These are phyloP conservation scores for Pneumocystis sp. DNA, from an alignment of 1,139 yeast genomes.

Conservation along the genomic window DNA sequence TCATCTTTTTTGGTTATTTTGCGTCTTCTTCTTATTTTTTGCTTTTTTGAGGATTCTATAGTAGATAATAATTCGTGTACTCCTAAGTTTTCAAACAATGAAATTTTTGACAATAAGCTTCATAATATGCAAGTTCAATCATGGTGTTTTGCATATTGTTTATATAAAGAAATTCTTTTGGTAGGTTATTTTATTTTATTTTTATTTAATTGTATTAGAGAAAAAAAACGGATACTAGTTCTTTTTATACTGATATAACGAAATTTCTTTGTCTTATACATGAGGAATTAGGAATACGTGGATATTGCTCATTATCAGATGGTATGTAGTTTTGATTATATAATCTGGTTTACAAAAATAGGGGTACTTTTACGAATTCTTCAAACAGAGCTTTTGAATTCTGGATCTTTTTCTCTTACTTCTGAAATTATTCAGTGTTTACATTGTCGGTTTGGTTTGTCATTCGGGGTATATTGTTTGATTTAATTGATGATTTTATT, in stretches of 20 bases:
- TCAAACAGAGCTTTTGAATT: slow-evolving; percentile 38
- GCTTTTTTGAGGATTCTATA: slow-evolving; percentile 27
- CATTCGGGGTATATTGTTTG: slow-evolving; percentile 27
- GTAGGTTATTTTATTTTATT: not conserved
- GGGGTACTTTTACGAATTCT: slow-evolving; percentile 38
- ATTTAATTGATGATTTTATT: not conserved
- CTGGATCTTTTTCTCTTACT: slow-evolving; percentile 27
- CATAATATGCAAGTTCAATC: slow-evolving; percentile 2
- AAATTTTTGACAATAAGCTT: not conserved
- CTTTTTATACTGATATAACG: slow-evolving; percentile 12
- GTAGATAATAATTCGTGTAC: not conserved
- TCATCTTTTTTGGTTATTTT: slow-evolving; percentile 25
- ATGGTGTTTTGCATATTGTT: slow-evolving; percentile 11
- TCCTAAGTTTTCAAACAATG: not conserved
- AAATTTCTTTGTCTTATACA: slow-evolving; percentile 39
- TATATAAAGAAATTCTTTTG: not conserved
- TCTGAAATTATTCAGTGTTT: slow-evolving; percentile 56
- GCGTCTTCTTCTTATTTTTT: slow-evolving; percentile 30
- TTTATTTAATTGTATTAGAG: slow-evolving; percentile 4
- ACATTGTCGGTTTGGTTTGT: slow-evolving; percentile 61
- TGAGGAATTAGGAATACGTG: slow-evolving; percentile 53
- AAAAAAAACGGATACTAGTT: slow-evolving; percentile 12
- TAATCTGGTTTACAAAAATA: not conserved
- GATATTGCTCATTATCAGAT: slow-evolving; percentile 49
- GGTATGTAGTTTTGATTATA: slow-evolving; percentile 29